phyloP scores from a whole-genome alignment of 495 filamentous ascomycete genomes.

The Penicillium desertorum region DNA sequence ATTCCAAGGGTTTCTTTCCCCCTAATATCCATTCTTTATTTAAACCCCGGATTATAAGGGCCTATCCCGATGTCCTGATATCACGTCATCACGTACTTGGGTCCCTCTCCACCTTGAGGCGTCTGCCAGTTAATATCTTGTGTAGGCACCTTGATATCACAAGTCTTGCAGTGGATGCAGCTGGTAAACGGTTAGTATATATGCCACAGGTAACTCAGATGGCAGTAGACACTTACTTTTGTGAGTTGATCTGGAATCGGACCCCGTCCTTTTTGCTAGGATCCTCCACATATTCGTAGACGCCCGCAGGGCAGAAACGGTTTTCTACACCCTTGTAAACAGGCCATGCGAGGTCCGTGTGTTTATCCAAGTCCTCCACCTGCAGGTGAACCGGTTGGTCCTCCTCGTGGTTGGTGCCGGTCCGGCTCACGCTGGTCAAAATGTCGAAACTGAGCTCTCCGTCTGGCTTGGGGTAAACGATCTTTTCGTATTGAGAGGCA shows the following conservation, averaged over 20 bases:
- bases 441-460: slow-evolving; percentile 94
- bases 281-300: slow-evolving; percentile 98
- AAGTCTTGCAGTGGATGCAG: slow-evolving; percentile 99
- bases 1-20: background rate
- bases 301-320: slow-evolving; percentile 97
- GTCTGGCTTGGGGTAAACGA: slow-evolving; percentile 96
- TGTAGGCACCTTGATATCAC: slow-evolving; percentile 94
- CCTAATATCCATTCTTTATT: slow-evolving; percentile 3
- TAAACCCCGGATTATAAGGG: too few relatives aligned
- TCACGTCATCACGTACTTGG: slow-evolving; percentile 93
- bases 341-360: slow-evolving; percentile 79
- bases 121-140: slow-evolving; percentile 98
- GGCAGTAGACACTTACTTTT: slow-evolving; percentile 69
- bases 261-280: slow-evolving; percentile 76
- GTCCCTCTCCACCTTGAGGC: slow-evolving; percentile 93
- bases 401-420: slow-evolving; percentile 98
- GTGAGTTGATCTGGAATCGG: slow-evolving; percentile 94
- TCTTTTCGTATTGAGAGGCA: slow-evolving; percentile 78
- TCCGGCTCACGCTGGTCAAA: slow-evolving; percentile 86
- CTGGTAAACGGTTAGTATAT: slow-evolving; percentile 48
- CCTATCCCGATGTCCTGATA: background rate
- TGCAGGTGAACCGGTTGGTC: slow-evolving; percentile 96
- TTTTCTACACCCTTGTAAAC: slow-evolving; percentile 92
- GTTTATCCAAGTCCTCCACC: slow-evolving; percentile 91
- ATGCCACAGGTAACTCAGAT: background rate